These are phyloP conservation scores for Byssoonygena ceratinophila DNA, from an alignment of 2,329 filamentous ascomycete species.

Conservation along the genomic window DNA sequence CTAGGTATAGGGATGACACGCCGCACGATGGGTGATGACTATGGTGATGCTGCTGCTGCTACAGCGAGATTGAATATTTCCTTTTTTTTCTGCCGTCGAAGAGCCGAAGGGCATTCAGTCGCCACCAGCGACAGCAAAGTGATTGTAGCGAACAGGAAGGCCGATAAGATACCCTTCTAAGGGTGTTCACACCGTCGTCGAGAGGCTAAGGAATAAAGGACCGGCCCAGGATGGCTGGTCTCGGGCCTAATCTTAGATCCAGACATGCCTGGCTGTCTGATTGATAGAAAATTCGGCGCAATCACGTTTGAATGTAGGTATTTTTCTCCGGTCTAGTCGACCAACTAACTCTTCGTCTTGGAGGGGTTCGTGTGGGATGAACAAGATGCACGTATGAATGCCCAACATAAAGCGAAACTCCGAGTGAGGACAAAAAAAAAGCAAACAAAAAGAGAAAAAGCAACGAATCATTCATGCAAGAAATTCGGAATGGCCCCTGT, in stretches of 20 bases:
- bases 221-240: background rate
- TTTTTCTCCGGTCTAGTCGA: too few species aligned
- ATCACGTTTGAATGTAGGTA: too few species aligned
- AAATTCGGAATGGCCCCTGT: conserved; percentile 12
- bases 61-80: background rate
- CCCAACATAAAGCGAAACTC: conserved; percentile 27
- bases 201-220: background rate
- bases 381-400: conserved; percentile 32
- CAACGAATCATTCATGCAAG: conserved; percentile 26
- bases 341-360: too few species aligned
- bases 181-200: background rate
- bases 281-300: background rate
- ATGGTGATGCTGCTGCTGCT: background rate
- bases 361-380: conserved; percentile 15
- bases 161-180: background rate
- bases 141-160: background rate
- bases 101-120: background rate
- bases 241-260: background rate
- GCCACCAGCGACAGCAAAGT: too few species aligned
- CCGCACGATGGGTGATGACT: background rate
- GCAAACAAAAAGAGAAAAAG: conserved; percentile 19
- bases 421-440: background rate
- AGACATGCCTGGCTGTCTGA: background rate
- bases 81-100: background rate
- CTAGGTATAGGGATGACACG: background rate